These are phyloP conservation scores for Funneliformis mosseae DNA, from an alignment of 192 early-diverging fungal genomes.

Conservation along the genomic window DNA sequence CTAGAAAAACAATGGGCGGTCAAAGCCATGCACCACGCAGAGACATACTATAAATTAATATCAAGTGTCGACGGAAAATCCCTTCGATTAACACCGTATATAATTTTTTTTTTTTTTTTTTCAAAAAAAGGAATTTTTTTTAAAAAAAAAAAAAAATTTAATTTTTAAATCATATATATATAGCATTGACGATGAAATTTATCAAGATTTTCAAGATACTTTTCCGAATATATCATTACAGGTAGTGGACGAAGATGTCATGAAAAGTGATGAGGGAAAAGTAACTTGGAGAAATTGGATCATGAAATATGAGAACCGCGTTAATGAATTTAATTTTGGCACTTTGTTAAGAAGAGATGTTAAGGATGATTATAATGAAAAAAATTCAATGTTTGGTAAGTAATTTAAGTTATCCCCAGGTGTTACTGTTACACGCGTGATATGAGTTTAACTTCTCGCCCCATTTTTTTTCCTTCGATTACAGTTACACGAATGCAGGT, in stretches of 20 bases:
- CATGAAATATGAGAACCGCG: conserved; percentile 80
- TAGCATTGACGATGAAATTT: conserved; percentile 85
- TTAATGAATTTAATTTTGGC: conserved; percentile 95
- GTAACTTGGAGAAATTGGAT: conserved; percentile 89
- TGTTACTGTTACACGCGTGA: not conserved
- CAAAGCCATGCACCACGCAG: conserved; percentile 94
- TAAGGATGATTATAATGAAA: conserved; percentile 77
- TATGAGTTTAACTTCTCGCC: conserved; percentile 28
- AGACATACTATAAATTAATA: conserved; percentile 90
- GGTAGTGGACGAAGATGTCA: conserved; percentile 77
- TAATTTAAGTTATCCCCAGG: too few species aligned
- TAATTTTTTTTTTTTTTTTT: conserved; percentile 3
- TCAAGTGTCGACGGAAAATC: conserved; percentile 67
- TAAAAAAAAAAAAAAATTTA: not conserved
- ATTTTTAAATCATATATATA: conserved; percentile 2
- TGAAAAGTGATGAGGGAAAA: conserved; percentile 82
- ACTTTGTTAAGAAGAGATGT: conserved; percentile 80
- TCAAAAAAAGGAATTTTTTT: not conserved
- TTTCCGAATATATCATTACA: conserved; percentile 75
- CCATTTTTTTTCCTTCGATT: not conserved
- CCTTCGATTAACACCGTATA: conserved; percentile 78
- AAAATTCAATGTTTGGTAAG: conserved; percentile 90
- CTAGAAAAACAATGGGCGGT: conserved; percentile 95
- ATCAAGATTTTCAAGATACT: conserved; percentile 69
- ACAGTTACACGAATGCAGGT: conserved; percentile 40